Evolutionary conservation across 495 filamentous ascomycete genomes (phyloP).

Genomic region (Hyaloscypha bicolor): DNA sequence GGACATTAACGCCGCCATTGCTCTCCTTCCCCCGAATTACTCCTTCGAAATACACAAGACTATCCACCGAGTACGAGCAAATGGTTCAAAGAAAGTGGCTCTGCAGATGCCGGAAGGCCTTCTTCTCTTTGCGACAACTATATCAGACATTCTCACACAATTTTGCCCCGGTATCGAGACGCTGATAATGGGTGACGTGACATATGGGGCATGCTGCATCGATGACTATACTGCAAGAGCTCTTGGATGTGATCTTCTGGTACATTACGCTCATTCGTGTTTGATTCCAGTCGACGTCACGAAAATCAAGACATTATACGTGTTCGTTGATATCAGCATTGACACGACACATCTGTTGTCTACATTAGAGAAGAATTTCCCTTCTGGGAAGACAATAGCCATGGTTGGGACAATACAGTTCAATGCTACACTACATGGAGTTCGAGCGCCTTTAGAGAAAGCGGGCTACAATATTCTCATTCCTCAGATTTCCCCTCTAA

Average conservation of each 20-base stretch:
- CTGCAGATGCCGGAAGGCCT: constrained; percentile 97
- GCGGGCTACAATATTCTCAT: constrained; percentile 83
- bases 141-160: constrained; percentile 92
- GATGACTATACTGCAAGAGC: constrained; percentile 97
- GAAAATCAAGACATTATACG: constrained; percentile 92
- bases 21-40: constrained; percentile 89
- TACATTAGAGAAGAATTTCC: constrained; percentile 88
- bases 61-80: constrained; percentile 86
- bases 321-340: constrained; percentile 98
- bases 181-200: constrained; percentile 98
- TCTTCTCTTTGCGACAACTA: constrained; percentile 93
- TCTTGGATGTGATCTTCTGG: constrained; percentile 89
- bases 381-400: constrained; percentile 80
- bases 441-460: constrained; percentile 71
- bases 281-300: constrained; percentile 95
- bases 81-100: constrained; percentile 75
- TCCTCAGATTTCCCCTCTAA: constrained; percentile 90
- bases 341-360: constrained; percentile 83
- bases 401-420: constrained; percentile 98
- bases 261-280: constrained; percentile 97
- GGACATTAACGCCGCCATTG: constrained; percentile 87
- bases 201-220: constrained; percentile 98
- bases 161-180: constrained; percentile 93
- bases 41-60: constrained; percentile 98
- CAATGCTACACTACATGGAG: constrained; percentile 90